Conservation (phyloP, 768 basidiomycete species). For the Tephrocybe rancida region DNA sequence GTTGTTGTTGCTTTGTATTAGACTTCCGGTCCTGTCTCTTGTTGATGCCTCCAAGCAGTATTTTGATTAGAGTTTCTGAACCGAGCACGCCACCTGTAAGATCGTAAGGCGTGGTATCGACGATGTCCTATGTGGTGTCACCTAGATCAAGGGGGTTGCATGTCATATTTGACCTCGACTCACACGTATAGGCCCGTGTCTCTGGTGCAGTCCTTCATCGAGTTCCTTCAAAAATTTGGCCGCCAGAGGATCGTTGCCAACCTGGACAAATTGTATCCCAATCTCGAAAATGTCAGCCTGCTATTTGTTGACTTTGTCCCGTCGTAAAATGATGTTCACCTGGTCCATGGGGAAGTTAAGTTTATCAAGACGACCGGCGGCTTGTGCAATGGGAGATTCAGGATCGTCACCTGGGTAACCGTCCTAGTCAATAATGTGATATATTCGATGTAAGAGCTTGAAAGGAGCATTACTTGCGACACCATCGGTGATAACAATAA, state of each 20-base stretch:
- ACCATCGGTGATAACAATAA: constrained; percentile 68
- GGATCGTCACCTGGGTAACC: constrained; percentile 50
- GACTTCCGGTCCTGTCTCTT: constrained; percentile 31
- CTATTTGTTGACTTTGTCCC: background rate
- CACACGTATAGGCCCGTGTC: constrained; percentile 44
- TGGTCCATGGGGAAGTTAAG: constrained; percentile 54
- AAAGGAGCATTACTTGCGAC: constrained; percentile 45
- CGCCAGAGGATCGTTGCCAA: constrained; percentile 46
- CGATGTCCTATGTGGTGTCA: constrained; percentile 54
- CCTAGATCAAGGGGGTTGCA: background rate
- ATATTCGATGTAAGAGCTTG: background rate
- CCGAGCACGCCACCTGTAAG: constrained; percentile 33
- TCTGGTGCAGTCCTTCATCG: constrained; percentile 54
- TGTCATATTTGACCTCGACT: constrained; percentile 13
- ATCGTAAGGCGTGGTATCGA: constrained; percentile 65
- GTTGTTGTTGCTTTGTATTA: background rate
- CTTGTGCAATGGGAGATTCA: constrained; percentile 44
- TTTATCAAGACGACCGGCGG: constrained; percentile 53
- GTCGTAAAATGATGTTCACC: too few species aligned
- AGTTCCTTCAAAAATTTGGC: constrained; percentile 51
- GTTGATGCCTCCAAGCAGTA: constrained; percentile 69
- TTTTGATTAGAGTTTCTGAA: constrained; percentile 57
- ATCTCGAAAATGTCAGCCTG: constrained; percentile 35
- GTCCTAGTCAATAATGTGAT: background rate
- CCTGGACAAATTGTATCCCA: constrained; percentile 74